Base-by-base conservation (phyloP, 140 eudicot species). In the Senecio squalidus region DNA sequence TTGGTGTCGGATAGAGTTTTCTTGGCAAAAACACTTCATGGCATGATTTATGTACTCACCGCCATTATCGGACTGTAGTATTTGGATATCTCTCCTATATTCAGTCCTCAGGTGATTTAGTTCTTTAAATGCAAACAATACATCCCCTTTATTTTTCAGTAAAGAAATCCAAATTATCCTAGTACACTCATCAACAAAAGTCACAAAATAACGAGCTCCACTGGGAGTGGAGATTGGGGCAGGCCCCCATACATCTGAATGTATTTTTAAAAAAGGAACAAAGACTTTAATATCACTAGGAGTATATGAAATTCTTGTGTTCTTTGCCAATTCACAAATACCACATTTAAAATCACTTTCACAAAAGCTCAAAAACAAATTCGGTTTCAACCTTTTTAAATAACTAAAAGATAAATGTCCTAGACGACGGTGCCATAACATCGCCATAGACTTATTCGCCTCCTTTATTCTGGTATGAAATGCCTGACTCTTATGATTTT, bases 241-340 rank as follows among this genome's bases (percentile, higher is more conserved):
- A 29, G 34, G 34, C 6, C 56, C 56, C 56, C 33, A 49, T 9
- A 49, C 56, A 49, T 49, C 56, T 1, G 56, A 49, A 13, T 49
- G 56, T 4, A 49, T 49, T 10, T 9, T 24, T 6, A 49, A 8
- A 21, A 23, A 24, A 8, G 33, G 33, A 2, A 23, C 31, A 11
- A 2, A 0, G 1, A 11, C 11, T 49, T 49, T 49, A 22, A 8
- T 24, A 49, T 49, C 25, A 24, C 56, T 49, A 10, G 56, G 33
- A 49, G 13, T 6, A 23, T 49, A 22, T 1, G 56, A 49, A 4
- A 49, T 24, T 24, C 31, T 49, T 23, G n/a, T n/a, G n/a, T n/a
- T n/a, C n/a, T n/a, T n/a, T n/a, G n/a, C n/a, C n/a, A n/a, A n/a
- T n/a, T n/a, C n/a, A n/a, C n/a, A n/a, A n/a, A n/a, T n/a, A n/a